A percentile compares a stretch with the other conserved stretches of the same genome.
Evolutionary conservation across 2,329 filamentous ascomycete species (phyloP).

Genomic region (Monosporascus ibericus): DNA sequence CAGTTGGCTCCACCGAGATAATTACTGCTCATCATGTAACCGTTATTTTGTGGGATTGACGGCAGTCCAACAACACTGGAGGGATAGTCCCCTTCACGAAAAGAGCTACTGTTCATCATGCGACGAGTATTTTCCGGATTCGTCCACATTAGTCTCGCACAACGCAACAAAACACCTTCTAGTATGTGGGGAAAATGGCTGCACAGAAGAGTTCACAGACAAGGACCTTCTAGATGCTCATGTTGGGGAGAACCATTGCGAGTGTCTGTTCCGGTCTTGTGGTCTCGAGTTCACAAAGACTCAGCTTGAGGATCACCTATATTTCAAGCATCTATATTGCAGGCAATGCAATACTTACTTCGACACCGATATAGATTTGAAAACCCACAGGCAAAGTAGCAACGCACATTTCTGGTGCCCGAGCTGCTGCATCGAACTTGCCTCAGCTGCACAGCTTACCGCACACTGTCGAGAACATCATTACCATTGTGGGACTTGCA

Average conservation of each 20-base stretch:
- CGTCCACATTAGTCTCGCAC: not conserved
- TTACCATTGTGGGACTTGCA: not conserved
- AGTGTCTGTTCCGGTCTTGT: not conserved
- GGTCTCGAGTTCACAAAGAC: not conserved
- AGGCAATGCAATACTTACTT: not conserved
- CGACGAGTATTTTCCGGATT: not conserved
- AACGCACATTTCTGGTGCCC: constrained; percentile 6
- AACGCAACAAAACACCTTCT: too few species aligned
- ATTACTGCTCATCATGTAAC: too few species aligned
- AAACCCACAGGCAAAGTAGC: not conserved
- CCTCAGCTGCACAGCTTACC: not conserved
- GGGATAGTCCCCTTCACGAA: not conserved
- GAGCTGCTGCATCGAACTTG: constrained; percentile 7
- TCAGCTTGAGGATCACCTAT: constrained; percentile 1
- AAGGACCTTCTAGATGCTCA: not conserved
- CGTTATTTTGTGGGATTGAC: too few species aligned
- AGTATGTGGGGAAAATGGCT: not conserved
- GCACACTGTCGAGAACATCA: not conserved
- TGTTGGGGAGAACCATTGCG: not conserved
- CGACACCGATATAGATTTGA: not conserved
- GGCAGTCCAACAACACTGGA: too few species aligned
- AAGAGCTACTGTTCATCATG: not conserved
- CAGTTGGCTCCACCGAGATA: too few species aligned
- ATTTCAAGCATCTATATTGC: not conserved
- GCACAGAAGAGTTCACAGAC: not conserved